Conservation (phyloP, 2,329 filamentous ascomycete genomes). For the Trichoderma lentiforme region DNA sequence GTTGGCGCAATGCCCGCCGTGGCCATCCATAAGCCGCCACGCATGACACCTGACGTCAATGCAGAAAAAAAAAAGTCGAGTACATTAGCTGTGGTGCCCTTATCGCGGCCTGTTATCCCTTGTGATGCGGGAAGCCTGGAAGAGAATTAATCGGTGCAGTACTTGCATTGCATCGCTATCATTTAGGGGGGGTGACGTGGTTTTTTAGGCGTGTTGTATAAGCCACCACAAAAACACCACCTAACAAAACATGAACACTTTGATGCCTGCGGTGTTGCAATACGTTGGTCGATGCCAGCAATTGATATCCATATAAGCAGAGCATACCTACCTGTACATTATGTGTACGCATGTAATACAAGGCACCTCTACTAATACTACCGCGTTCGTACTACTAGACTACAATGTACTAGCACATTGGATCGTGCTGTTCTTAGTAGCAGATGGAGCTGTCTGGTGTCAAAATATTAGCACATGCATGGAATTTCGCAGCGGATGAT, state of each 20-base stretch:
- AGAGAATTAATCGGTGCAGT: neutral
- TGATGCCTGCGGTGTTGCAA: neutral
- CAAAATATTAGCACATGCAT: neutral
- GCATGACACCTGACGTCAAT: conserved; percentile 18
- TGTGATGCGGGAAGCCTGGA: conserved; percentile 1
- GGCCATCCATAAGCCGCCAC: conserved; percentile 18
- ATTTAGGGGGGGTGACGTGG: conserved; percentile 10
- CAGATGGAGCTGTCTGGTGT: neutral
- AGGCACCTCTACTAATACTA: neutral
- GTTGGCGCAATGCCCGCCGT: conserved; percentile 12
- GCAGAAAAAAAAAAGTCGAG: neutral
- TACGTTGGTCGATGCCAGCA: neutral
- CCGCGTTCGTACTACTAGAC: neutral
- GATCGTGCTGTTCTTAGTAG: neutral
- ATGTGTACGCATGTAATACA: neutral
- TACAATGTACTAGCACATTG: neutral
- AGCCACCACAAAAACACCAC: neutral
- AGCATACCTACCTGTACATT: neutral
- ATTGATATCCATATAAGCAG: neutral
- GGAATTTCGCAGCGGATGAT: neutral
- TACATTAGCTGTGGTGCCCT: neutral
- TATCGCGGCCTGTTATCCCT: conserved; percentile 4
- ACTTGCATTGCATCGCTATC: neutral
- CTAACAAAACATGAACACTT: neutral
- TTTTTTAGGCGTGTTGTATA: neutral